Conservation (phyloP, 1,284 basidiomycete genomes). For the Puccinia hordei region DNA sequence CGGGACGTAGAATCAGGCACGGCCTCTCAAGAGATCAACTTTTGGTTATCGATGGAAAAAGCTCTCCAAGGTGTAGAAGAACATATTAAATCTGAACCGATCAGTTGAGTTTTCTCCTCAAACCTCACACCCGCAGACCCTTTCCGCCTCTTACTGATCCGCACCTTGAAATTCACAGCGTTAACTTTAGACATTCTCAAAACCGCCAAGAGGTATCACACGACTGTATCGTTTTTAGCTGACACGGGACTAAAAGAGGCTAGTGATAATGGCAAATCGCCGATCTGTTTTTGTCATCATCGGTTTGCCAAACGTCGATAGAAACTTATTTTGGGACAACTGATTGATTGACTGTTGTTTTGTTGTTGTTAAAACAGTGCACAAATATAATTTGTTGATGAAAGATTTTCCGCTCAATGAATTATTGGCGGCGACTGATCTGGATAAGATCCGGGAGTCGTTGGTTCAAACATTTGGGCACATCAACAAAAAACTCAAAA, state of each 20-base stretch:
- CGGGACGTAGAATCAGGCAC: slow-evolving; percentile 93
- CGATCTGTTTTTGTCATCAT: not conserved
- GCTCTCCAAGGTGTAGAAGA: slow-evolving; percentile 89
- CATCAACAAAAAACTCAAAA: slow-evolving; percentile 90
- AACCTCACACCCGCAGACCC: not conserved
- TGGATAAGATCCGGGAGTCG: slow-evolving; percentile 89
- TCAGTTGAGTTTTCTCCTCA: slow-evolving; percentile 61
- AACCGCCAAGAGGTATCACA: slow-evolving; percentile 94
- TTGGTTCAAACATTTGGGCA: slow-evolving; percentile 85
- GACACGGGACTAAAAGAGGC: slow-evolving; percentile 95
- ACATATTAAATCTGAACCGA: slow-evolving; percentile 87
- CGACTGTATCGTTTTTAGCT: slow-evolving; percentile 95
- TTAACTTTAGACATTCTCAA: slow-evolving; percentile 94
- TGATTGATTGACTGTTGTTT: not conserved
- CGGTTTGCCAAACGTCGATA: not conserved
- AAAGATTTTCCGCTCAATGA: slow-evolving; percentile 98
- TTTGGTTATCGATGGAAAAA: slow-evolving; percentile 92
- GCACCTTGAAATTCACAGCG: slow-evolving; percentile 55
- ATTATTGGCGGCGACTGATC: slow-evolving; percentile 89
- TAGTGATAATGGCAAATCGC: slow-evolving; percentile 73
- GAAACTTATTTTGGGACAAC: not conserved
- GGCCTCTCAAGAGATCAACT: slow-evolving; percentile 97
- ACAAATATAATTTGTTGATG: slow-evolving; percentile 98
- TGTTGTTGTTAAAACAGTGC: slow-evolving; percentile 66
- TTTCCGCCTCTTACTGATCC: not conserved